Base-by-base conservation (phyloP, 2,329 filamentous ascomycete genomes). In the Aureobasidium sp. region DNA sequence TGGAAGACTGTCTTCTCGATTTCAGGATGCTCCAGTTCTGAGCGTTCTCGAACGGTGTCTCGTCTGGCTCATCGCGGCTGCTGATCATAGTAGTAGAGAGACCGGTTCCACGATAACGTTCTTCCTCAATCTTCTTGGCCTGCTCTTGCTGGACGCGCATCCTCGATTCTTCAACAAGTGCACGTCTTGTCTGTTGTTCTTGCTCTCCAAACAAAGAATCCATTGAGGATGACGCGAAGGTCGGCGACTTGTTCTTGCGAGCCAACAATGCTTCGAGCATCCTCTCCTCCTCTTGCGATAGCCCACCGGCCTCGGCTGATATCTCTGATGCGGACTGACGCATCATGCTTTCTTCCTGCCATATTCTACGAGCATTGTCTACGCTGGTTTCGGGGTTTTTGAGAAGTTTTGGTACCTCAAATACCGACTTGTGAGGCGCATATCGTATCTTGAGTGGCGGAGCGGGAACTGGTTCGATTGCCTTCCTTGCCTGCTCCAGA, bases 11-110 rank as follows among this genome's bases (percentile, higher is more conserved):
- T 14, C 29, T 24, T 44, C 47, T 50, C 9, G 47, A 22, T 17
- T 63, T 64, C 37, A 65, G 19, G 2, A 65, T 58, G n/a, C 31
- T 60, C 63, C 63, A 65, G 12, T 37, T 52, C 9, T 62, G 56
- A 14, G 61, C 50, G 1, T 62, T 62, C 9, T 65, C 61, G 12
- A 62, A 64, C 11, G 63, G 60, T 12, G 45, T 42, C 11, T 54
- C 49, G 24, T 54, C 60, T 19, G 19, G 29, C 19, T 61, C 42
- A 19, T 29, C 39, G 19, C 60, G 39, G 4, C n/a, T 56, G 9
- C 35, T 39, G 8, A 61, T 31, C 48, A 53, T 61, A 2, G n/a
- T n/a, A 5, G 40, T 61, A 5, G 37, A 40, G 42, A 48, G 31
- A 15, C 49, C 40, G 37, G 39, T 40, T 15, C 39, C 59, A 12